phyloP scores from a whole-genome alignment of 2,329 filamentous ascomycete genomes.

The Diplocarpon rosae region DNA sequence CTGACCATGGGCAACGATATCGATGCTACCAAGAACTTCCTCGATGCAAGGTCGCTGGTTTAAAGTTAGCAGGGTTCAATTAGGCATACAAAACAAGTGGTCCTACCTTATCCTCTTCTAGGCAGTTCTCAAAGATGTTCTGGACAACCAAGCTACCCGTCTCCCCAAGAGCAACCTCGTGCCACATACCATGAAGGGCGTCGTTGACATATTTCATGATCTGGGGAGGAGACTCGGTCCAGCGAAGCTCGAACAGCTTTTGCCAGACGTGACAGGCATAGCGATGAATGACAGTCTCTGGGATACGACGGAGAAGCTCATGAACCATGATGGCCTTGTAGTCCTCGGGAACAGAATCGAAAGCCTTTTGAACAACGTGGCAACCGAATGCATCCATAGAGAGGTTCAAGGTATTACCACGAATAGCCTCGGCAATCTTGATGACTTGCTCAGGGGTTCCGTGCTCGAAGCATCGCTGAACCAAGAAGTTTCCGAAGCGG shows the following conservation, averaged over 20 bases:
- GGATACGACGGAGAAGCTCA: constrained; percentile 86
- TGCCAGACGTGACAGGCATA: constrained; percentile 99
- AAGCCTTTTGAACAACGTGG: constrained; percentile 96
- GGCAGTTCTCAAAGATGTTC: constrained; percentile 98
- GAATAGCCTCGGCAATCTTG: constrained; percentile 87
- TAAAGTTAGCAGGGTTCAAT: constrained; percentile 13
- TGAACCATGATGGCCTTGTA: constrained; percentile 99
- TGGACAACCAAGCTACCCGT: constrained; percentile 97
- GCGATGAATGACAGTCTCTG: constrained; percentile 94
- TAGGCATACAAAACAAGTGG: neutral
- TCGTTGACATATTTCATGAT: constrained; percentile 99
- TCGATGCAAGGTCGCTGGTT: constrained; percentile 89
- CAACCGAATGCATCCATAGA: constrained; percentile 99
- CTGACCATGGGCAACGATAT: constrained; percentile 92
- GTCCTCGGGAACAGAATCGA: constrained; percentile 93
- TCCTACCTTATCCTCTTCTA: constrained; percentile 91
- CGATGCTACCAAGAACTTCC: constrained; percentile 88
- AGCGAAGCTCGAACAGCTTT: constrained; percentile 95
- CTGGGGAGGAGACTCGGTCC: constrained; percentile 87
- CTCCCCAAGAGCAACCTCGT: constrained; percentile 92
- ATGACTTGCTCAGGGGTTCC: constrained; percentile 90
- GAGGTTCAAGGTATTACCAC: constrained; percentile 83
- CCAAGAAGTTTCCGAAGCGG: constrained; percentile 95
- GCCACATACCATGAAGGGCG: constrained; percentile 92
- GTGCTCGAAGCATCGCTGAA: constrained; percentile 98